Base-by-base conservation (phyloP, 345 rosid species). In the Salix exigua region DNA sequence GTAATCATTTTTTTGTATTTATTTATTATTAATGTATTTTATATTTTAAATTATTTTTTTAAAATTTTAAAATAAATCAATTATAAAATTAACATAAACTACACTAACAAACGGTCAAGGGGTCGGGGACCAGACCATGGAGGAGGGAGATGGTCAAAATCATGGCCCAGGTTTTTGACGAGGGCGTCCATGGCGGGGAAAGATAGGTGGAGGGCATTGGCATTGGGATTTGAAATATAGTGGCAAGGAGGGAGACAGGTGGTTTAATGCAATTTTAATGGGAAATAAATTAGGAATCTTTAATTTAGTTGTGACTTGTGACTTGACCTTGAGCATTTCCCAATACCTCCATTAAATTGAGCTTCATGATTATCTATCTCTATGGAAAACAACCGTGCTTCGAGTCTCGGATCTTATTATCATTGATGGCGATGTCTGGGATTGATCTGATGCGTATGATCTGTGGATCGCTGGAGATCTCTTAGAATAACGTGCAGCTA, bases 141-240 rank as follows among this genome's bases (percentile, higher is more conserved):
- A 2, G 76, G n/a, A 53, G 48, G 76, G n/a, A 53, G 48, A 0
- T 46, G 74, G 71, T 46, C 66, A 68, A 68, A 67, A 46, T 73
- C 17, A 44, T 61, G 44, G 73, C 53, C 53, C 64, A 73, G 70
- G 53, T 51, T 33, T 35, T 18, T 19, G 69, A 73, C 40, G 31
- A 23, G 58, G 25, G 69, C 80, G 37, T 50, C 3, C 3, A 5
- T 53, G 76, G 74, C 55, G 74, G 70, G 72, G 53, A 86, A 83
- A 77, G 80, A 75, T 72, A 75, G 70, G 78, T 37, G 50, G 19
- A 68, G 14, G 62, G 5, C 62, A 12, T 19, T 40, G 46, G 79
- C 82, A 65, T 77, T n/a, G 84, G 84, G 80, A 80, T 80, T 84
- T 77, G 89, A 51, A 72, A 31, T 16, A 14, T 46, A 51, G 10